A percentile compares a stretch with the other conserved stretches of the same genome.
phyloP scores from a whole-genome alignment of 169 alveolate species.

The Condylostoma magnum region DNA sequence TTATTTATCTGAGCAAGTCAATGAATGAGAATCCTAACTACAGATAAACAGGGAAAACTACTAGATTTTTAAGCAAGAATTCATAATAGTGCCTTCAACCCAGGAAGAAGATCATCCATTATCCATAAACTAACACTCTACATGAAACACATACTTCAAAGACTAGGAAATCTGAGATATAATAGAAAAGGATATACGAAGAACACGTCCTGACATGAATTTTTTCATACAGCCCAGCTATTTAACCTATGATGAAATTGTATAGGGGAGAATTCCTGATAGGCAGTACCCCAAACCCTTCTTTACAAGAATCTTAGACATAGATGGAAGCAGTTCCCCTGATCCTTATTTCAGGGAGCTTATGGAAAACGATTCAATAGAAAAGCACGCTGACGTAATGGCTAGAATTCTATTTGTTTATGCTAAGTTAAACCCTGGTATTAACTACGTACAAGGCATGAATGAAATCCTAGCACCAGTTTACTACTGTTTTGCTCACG shows the following conservation, averaged over 20 bases:
- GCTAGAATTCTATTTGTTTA: constrained; percentile 75
- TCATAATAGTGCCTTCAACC: background rate
- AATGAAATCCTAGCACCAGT: constrained; percentile 83
- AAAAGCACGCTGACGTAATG: constrained; percentile 55
- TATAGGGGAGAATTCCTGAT: constrained; percentile 31
- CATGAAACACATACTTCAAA: constrained; percentile 58
- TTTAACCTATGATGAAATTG: constrained; percentile 34
- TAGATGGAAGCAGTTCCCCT: constrained; percentile 33
- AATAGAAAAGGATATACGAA: constrained; percentile 72
- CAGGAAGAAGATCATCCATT: constrained; percentile 51
- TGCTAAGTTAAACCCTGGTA: constrained; percentile 75
- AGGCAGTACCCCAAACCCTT: constrained; percentile 34
- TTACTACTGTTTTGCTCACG: constrained; percentile 62
- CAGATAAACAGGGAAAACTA: constrained; percentile 5
- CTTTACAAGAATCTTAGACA: constrained; percentile 36
- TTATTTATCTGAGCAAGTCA: background rate
- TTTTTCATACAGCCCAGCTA: constrained; percentile 55
- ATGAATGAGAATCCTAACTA: background rate
- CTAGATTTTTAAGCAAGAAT: background rate
- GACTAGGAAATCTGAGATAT: constrained; percentile 67
- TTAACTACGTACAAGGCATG: constrained; percentile 88
- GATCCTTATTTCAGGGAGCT: constrained; percentile 15
- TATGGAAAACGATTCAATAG: background rate
- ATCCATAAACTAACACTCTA: constrained; percentile 32
- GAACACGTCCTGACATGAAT: constrained; percentile 71